A percentile compares a stretch with the other conserved stretches of the same genome.
These are phyloP conservation scores for Trichoderma koningiopsis DNA, from an alignment of 2,329 filamentous ascomycete species.

Conservation along the genomic window DNA sequence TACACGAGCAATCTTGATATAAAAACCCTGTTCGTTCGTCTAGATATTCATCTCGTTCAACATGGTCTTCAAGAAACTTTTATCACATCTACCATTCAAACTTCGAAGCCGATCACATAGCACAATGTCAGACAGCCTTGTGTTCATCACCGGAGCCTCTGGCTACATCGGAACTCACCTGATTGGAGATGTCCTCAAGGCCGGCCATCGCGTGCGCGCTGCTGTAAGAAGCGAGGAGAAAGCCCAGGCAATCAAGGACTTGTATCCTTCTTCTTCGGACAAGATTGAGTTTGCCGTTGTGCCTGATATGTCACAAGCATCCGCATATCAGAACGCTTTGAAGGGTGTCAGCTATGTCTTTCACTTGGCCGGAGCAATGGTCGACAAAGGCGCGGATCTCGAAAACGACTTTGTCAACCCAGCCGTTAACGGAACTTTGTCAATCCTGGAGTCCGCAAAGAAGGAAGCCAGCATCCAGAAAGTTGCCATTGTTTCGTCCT, in stretches of 20 bases:
- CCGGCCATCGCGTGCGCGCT: slow-evolving; percentile 27
- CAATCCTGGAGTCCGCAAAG: slow-evolving; percentile 26
- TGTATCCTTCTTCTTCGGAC: slow-evolving; percentile 9
- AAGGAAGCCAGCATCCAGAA: slow-evolving; percentile 19
- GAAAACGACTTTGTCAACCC: slow-evolving; percentile 27
- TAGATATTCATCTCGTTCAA: not conserved
- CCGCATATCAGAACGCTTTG: slow-evolving; percentile 42
- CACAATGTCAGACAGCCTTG: slow-evolving; percentile 8
- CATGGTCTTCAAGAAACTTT: not conserved
- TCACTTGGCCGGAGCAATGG: slow-evolving; percentile 32
- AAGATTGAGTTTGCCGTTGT: slow-evolving; percentile 23
- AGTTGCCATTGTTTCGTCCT: slow-evolving; percentile 27
- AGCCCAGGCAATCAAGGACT: slow-evolving; percentile 13
- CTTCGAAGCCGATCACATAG: not conserved
- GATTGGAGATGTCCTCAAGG: slow-evolving; percentile 14
- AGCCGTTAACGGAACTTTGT: slow-evolving; percentile 25
- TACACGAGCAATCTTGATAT: not conserved
- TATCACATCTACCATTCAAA: not conserved
- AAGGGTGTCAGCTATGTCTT: slow-evolving; percentile 41
- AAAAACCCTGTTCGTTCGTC: not conserved
- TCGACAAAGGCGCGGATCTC: slow-evolving; percentile 25
- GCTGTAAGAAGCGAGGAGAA: slow-evolving; percentile 26
- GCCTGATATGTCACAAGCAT: slow-evolving; percentile 34
- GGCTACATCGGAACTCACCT: slow-evolving; percentile 29
- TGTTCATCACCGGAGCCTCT: slow-evolving; percentile 28